Evolutionary conservation across 1,139 yeast species (phyloP), one percentile per base, ranked within the genome.

Genomic region (Blastobotrys ciferrii): DNA sequence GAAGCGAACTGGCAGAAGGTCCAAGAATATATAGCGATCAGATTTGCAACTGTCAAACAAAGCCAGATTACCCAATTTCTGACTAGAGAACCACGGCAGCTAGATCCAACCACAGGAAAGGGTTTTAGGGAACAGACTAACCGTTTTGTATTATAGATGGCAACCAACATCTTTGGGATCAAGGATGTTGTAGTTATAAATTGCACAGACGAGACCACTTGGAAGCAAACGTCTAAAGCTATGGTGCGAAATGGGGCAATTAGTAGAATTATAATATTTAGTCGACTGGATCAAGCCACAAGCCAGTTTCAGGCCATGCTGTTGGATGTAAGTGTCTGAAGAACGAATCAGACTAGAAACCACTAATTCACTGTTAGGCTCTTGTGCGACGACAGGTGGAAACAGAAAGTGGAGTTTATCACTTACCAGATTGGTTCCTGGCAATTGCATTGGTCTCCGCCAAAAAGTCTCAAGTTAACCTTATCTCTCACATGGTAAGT

Each of bases 251-350:
- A 41, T n/a, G 45, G 45, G 17, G 28, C n/a, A 1, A 39, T 50
- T 31, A 53, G 56, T 4, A 42, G 46, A 9, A 47, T 59, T 3
- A 53, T 59, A 45, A 51, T 64, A 13, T 45, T 63, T 32, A 48
- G 46, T 32, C 60, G 62, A 11, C 47, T 67, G 7, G 63, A 67
- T 32, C 54, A 41, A 23, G 52, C 69, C 5, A 48, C 59, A 4
- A 45, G 47, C 13, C 44, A 52, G 7, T 42, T 62, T 12, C 69
- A 65, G 41, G 61, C 63, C 2, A 32, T 58, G 2, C 42, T 67
- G 12, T 42, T 63, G 15, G 59, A 59, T 15, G 53, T 57, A 28
- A 28, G 49, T 33, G 13, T 14, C 28, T 14, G 25, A 14, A 19
- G 18, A 13, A 12, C 14, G 17, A 30, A 2, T 4, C 15, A 3